Evolutionary conservation across 768 basidiomycete species (phyloP), one percentile per base, ranked within the genome.

Genomic region (Mrakia gelida): DNA sequence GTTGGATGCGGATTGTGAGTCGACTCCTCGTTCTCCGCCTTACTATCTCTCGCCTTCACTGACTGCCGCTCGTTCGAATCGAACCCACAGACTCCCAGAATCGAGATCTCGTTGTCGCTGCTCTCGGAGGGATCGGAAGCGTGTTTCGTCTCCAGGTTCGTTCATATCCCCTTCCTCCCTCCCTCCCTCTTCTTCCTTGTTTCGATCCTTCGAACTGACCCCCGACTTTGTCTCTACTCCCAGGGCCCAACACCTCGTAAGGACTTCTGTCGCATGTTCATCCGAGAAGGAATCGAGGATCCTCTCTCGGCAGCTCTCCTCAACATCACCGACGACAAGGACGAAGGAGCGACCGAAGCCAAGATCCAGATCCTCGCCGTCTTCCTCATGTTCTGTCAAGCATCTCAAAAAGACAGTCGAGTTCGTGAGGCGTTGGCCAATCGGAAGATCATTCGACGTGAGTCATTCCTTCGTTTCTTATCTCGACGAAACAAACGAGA

Each of bases 211-310:
- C 63, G 28, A 67, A 10, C 34, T 67, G 65, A 67, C 15, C 2
- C 11, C 30, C 26, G 32, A 13, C 59, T 23, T 38, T 1, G 11
- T n/a, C 41, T 16, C 62, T 67, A 21, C 3, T 43, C 52, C 18
- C 92, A 98, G 84, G 94, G 93, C 68, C 93, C 97, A 11, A 97
- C 95, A 5, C 95, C 95, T 16, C 94, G 97, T 84, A 98, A 97
- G 82, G 97, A 98, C 85, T 98, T 98, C 83, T 98, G 95, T 82
- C 89, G 97, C 15, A 95, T 98, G 92, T 96, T 98, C 86, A 93
- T 97, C 61, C 88, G 94, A 8, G 97, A 98, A 85, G 97, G 97
- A 38, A 86, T 99, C 4, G 87, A 97, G 67, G 95, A 97, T 80
- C 96, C 97, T 0, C 86, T 99, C 1, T 93, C 95, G 0, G 90